Conservation (phyloP, 1,284 basidiomycete species). For the Apiotrichum domesticum region DNA sequence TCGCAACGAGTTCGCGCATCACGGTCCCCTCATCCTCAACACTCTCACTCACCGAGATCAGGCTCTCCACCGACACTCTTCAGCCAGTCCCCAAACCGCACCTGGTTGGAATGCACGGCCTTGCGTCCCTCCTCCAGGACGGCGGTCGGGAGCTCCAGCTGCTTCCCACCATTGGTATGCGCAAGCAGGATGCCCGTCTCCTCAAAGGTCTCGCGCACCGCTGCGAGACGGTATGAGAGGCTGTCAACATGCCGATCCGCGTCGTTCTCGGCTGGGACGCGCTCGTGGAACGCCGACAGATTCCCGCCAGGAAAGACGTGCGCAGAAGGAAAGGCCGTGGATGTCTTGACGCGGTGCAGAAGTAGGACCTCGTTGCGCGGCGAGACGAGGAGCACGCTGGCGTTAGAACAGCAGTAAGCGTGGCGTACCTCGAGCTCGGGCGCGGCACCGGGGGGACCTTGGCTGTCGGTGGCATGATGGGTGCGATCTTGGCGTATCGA, state of each 20-base stretch:
- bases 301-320: constrained; percentile 12
- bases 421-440: background rate
- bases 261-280: background rate
- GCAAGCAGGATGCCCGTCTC: constrained; percentile 11
- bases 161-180: background rate
- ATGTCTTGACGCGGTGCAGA: constrained; percentile 13
- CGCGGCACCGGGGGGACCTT: background rate
- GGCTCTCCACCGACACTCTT: constrained; percentile 9
- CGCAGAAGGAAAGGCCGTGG: constrained; percentile 5
- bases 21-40: no score
- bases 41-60: constrained; percentile 4
- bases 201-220: constrained; percentile 12
- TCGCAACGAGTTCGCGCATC: no score
- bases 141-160: background rate
- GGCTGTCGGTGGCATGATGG: background rate
- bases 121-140: constrained; percentile 1
- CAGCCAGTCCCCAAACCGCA: constrained; percentile 1
- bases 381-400: constrained; percentile 12
- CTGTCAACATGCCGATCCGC: constrained; percentile 11
- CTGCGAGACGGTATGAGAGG: constrained; percentile 8
- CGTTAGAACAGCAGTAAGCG: background rate
- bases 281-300: constrained; percentile 1
- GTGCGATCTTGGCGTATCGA: background rate
- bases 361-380: constrained; percentile 14
- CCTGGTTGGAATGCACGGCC: constrained; percentile 3